Base-by-base conservation (phyloP, 176 grass and related monocot genomes). In the Tillandsia fasciculata region DNA sequence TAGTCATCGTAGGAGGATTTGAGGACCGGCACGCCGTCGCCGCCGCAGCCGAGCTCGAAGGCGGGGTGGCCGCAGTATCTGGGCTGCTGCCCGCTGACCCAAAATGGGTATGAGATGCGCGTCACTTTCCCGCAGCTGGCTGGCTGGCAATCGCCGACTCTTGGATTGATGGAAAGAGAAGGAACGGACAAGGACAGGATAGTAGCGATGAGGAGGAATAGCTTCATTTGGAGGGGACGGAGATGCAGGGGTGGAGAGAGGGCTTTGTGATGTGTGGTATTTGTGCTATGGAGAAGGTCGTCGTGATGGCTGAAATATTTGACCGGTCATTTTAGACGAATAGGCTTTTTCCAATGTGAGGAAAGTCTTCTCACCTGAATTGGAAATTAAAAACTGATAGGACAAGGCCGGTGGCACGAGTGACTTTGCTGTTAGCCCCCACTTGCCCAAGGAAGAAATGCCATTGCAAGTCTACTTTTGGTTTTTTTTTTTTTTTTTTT, bases 51-150 rank as follows among this genome's bases (percentile, higher is more conserved):
- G 18, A 91, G 64, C 72, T 80, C 1, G 42, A 69, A 79, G 1
- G 53, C 50, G 0, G 8, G 68, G 71, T 77, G 52, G 57, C 88
- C 75, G 49, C 88, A 91, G 2, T 71, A 14, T 0, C 48, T 23
- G 0, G 1, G 68, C 18, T 84, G 88, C 3, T 26, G 11, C 12
- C 75, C 57, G 29, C 1, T 2, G 18, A 83, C 72, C 88, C 88
- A 87, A 57, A 91, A 85, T 2, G 88, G 88, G 66, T 77, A 91
- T 11, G 11, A 10, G 58, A 91, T 64, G 26, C 2, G 28, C 48
- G 1, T 51, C 1, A 76, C 76, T 22, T 0, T 1, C 3, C 84
- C 84, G 56, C 89, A 92, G 9, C 1, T 0, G 9, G 59, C 70
- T 27, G 70, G 26, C 5, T 24, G n/a, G 69, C 89, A 88, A 61